Conservation (phyloP, 805 yeast genomes). For the Blastobotrys chiropterorum region DNA sequence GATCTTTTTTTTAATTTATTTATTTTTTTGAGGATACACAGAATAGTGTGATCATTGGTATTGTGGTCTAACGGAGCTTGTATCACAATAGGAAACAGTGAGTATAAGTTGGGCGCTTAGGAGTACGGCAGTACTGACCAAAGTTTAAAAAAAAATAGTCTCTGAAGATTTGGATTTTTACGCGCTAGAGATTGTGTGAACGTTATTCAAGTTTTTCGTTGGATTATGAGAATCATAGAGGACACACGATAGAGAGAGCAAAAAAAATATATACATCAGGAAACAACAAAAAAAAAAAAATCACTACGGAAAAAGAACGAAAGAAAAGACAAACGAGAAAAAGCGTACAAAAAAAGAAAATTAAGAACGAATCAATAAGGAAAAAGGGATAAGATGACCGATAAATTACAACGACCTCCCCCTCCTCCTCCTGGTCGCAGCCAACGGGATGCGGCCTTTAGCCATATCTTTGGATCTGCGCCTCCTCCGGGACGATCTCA, state of each 20-base stretch:
- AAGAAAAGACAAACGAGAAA: neutral
- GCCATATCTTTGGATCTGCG: conserved; percentile 31
- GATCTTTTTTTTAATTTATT: too few species aligned
- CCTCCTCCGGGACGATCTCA: conserved; percentile 21
- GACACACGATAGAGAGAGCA: neutral
- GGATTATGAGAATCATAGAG: neutral
- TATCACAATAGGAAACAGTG: too few species aligned
- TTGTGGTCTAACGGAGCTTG: too few species aligned
- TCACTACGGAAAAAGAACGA: neutral
- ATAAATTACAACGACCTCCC: neutral
- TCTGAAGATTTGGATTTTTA: neutral
- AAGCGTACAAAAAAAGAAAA: neutral
- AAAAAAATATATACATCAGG: neutral
- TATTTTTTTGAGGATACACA: too few species aligned
- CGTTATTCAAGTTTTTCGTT: neutral
- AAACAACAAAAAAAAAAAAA: neutral
- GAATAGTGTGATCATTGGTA: too few species aligned
- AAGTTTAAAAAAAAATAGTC: neutral
- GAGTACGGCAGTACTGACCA: neutral
- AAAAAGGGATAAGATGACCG: neutral
- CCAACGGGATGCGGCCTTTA: conserved; percentile 27
- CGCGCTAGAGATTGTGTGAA: neutral
- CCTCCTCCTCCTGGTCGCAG: neutral
- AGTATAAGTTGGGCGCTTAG: neutral
- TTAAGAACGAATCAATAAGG: neutral